Evolutionary conservation across 106 monocot species (phyloP).

Genomic region (Allium sativum): DNA sequence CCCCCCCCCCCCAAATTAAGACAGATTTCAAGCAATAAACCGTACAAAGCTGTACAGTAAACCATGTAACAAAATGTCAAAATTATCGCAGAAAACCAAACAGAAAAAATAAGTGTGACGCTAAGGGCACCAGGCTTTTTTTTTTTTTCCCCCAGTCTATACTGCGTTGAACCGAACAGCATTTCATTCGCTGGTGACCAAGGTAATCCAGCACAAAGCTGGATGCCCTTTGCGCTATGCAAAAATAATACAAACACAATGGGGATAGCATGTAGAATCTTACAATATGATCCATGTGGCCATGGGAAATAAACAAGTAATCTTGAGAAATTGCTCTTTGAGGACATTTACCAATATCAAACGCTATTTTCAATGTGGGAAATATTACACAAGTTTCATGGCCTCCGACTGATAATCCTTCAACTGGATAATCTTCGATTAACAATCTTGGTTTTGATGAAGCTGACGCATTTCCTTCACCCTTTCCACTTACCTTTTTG

Average conservation of each 20-base stretch:
- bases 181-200: no score
- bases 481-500: neutral
- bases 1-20: no score
- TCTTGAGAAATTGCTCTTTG: constrained; percentile 88
- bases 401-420: constrained; percentile 85
- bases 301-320: constrained; percentile 88
- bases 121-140: no score
- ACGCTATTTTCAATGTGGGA: constrained; percentile 67
- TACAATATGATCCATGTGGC: constrained; percentile 98
- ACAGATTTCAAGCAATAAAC: no score
- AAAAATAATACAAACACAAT: neutral
- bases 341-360: constrained; percentile 94
- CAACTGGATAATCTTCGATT: constrained; percentile 77
- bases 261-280: constrained; percentile 1
- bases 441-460: constrained; percentile 22
- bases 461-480: neutral
- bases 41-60: no score
- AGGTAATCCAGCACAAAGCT: no score
- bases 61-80: no score
- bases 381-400: constrained; percentile 94
- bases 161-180: no score
- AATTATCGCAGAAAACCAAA: no score
- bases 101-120: no score
- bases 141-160: no score
- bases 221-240: neutral